These are phyloP conservation scores for Mycena pura DNA, from an alignment of 768 basidiomycete genomes.

Conservation along the genomic window DNA sequence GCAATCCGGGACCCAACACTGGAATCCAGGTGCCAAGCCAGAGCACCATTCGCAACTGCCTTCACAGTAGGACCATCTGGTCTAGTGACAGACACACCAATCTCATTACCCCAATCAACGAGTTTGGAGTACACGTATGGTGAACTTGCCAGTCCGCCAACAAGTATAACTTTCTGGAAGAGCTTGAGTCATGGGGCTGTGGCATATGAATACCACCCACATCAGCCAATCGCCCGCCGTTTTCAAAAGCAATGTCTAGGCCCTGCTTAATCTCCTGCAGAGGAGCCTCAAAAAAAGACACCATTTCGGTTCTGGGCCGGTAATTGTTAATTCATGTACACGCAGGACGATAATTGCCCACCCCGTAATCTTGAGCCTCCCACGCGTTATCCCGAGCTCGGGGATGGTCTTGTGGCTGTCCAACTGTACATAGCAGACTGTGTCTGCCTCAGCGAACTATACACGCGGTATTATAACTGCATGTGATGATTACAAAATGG, in stretches of 20 bases:
- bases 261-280: constrained; percentile 24
- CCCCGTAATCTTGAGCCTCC: constrained; percentile 28
- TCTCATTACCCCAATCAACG: constrained; percentile 26
- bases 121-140: constrained; percentile 34
- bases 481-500: neutral
- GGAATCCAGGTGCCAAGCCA: constrained; percentile 37
- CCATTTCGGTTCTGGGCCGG: constrained; percentile 24
- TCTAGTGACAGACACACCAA: constrained; percentile 26
- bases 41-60: constrained; percentile 37
- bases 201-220: neutral
- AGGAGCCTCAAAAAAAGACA: constrained; percentile 23
- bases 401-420: constrained; percentile 25
- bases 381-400: constrained; percentile 21
- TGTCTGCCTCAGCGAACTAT: constrained; percentile 22
- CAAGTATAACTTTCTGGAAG: constrained; percentile 35
- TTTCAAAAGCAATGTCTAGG: constrained; percentile 29
- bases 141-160: constrained; percentile 38
- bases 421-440: constrained; percentile 22
- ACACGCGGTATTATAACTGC: neutral
- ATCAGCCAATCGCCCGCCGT: constrained; percentile 24
- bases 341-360: neutral
- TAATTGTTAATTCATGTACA: neutral
- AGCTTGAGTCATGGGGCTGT: neutral
- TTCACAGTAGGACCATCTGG: constrained; percentile 35
- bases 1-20: constrained; percentile 32